A percentile compares a stretch with the other conserved stretches of the same genome.
Conservation (phyloP, 169 alveolate species). For the Ichthyophthirius multifiliis region DNA sequence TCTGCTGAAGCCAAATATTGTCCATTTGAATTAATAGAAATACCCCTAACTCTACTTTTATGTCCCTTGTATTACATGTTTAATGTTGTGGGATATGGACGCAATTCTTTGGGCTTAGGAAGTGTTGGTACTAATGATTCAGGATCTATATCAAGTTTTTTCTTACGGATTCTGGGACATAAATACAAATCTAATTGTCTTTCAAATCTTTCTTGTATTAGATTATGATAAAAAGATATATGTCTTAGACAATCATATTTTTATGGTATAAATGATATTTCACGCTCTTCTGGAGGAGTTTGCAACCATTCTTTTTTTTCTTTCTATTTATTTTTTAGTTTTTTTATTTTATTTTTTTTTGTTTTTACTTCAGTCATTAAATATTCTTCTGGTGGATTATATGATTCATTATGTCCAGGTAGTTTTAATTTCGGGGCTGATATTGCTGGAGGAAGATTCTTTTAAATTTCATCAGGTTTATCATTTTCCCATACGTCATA, state of each 20-base stretch:
- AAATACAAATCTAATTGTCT: conserved; percentile 93
- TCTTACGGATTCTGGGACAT: conserved; percentile 91
- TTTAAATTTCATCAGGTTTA: conserved; percentile 29
- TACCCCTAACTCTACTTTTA: conserved; percentile 63
- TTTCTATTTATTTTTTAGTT: not conserved
- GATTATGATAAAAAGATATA: conserved; percentile 89
- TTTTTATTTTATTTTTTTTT: not conserved
- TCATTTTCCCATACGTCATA: conserved; percentile 45
- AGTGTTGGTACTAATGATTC: conserved; percentile 84
- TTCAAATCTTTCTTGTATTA: conserved; percentile 87
- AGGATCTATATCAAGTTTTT: conserved; percentile 79
- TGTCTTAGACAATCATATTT: conserved; percentile 87
- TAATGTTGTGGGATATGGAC: conserved; percentile 88
- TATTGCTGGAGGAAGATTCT: conserved; percentile 74
- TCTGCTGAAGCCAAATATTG: conserved; percentile 77
- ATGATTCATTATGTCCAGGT: conserved; percentile 93
- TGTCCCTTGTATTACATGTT: conserved; percentile 78
- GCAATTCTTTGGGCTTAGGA: conserved; percentile 85
- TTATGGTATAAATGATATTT: conserved; percentile 79
- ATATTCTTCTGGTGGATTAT: conserved; percentile 94
- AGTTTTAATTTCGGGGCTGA: conserved; percentile 93
- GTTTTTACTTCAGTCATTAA: conserved; percentile 70
- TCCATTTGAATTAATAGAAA: conserved; percentile 71
- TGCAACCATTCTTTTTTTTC: conserved; percentile 84
- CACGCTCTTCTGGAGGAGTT: conserved; percentile 79